phyloP scores from a whole-genome alignment of 805 yeast species.

The Myxozyma neglecta region DNA sequence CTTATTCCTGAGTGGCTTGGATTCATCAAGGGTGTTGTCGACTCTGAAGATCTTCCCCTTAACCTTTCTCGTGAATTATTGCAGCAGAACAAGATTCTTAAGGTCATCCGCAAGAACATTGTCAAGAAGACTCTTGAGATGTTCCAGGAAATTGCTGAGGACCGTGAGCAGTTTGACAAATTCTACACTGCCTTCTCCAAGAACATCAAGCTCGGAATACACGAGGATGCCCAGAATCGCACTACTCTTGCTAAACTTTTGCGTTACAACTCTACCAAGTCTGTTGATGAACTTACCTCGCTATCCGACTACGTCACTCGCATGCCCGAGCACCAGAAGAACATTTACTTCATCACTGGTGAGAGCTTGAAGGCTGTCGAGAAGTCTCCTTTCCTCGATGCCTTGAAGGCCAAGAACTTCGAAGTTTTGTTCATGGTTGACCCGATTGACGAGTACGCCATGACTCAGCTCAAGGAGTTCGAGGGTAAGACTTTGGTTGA shows the following conservation, averaged over 20 bases:
- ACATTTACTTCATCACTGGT: slow-evolving; percentile 99
- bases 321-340: slow-evolving; percentile 99
- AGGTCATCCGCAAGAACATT: slow-evolving; percentile 98
- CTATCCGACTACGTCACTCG: slow-evolving; percentile 96
- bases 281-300: slow-evolving; percentile 90
- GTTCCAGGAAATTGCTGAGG: slow-evolving; percentile 99
- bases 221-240: slow-evolving; percentile 99
- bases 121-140: slow-evolving; percentile 98
- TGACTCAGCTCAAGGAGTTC: slow-evolving; percentile 98
- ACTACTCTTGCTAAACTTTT: slow-evolving; percentile 89
- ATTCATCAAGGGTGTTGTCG: slow-evolving; percentile 98
- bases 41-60: slow-evolving; percentile 98
- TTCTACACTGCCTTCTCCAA: slow-evolving; percentile 97
- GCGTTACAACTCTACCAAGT: slow-evolving; percentile 96
- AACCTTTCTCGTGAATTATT: slow-evolving; percentile 99
- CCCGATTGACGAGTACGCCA: slow-evolving; percentile 99
- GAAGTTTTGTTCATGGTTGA: slow-evolving; percentile 97
- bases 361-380: slow-evolving; percentile 96
- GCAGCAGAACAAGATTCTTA: slow-evolving; percentile 99
- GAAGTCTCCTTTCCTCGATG: slow-evolving; percentile 98
- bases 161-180: slow-evolving; percentile 95
- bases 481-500: slow-evolving; percentile 99
- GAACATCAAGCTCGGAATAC: slow-evolving; percentile 98
- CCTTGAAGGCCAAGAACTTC: slow-evolving; percentile 95
- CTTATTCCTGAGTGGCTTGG: slow-evolving; percentile 98